phyloP scores from a whole-genome alignment of 805 yeast species.

The Kodamaea kaohsiungensis region DNA sequence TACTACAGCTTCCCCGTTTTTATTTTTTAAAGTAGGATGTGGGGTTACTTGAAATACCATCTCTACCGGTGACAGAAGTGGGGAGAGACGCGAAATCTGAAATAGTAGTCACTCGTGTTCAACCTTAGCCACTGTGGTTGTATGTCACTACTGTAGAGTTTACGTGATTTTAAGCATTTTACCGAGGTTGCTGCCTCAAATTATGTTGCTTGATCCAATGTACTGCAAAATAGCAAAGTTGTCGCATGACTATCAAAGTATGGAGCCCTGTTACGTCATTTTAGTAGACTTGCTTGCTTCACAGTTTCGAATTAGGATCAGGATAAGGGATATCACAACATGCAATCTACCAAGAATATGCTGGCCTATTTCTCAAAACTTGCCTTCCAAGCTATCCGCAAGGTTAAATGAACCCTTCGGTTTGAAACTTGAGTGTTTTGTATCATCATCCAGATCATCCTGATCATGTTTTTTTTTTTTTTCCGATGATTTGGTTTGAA shows the following conservation, averaged over 20 bases:
- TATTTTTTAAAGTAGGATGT: not conserved
- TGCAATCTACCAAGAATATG: not conserved
- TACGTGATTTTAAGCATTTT: not conserved
- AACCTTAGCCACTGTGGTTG: not conserved
- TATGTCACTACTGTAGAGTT: not conserved
- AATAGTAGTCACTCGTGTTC: not conserved
- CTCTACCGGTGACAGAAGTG: conserved; percentile 2
- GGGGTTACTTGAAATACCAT: not conserved
- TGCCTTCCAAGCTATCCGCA: not conserved
- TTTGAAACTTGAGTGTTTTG: not conserved
- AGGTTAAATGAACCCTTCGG: not conserved
- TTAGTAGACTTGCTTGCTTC: not conserved
- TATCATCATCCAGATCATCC: not conserved
- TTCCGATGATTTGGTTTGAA: conserved; percentile 1
- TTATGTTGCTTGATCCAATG: not conserved
- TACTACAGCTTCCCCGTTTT: not conserved
- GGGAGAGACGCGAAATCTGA: not conserved
- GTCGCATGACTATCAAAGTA: not conserved
- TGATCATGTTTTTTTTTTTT: conserved; percentile 2
- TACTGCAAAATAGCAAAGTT: not conserved
- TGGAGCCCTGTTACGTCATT: not conserved
- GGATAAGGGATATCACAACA: no score
- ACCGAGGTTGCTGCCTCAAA: conserved; percentile 1
- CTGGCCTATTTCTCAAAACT: not conserved
- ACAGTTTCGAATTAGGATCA: not conserved